Evolutionary conservation across 2,329 filamentous ascomycete genomes (phyloP).

Genomic region (Fusarium tricinctum): DNA sequence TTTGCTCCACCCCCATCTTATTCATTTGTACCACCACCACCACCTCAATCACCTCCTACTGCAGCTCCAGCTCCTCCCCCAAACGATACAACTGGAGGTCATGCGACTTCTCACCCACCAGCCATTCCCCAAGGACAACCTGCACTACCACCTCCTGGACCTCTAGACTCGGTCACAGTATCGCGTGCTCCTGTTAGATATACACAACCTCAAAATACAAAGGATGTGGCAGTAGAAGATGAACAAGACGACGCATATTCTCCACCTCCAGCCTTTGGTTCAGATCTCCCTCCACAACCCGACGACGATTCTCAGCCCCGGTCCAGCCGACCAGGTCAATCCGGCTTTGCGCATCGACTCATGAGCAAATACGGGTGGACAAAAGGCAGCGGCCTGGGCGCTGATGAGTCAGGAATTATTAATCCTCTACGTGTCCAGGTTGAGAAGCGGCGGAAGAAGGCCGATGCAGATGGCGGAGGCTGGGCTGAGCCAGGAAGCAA

Average conservation of each 20-base stretch:
- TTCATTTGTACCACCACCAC: constrained; percentile 70
- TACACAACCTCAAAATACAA: constrained; percentile 50
- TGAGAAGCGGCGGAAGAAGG: constrained; percentile 85
- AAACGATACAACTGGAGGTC: constrained; percentile 75
- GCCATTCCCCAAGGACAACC: constrained; percentile 65
- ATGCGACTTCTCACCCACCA: constrained; percentile 75
- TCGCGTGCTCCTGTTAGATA: constrained; percentile 85
- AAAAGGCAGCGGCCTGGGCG: constrained; percentile 88
- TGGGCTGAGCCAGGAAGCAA: constrained; percentile 77
- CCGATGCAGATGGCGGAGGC: constrained; percentile 83
- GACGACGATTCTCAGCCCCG: constrained; percentile 59
- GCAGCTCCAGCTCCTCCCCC: constrained; percentile 63
- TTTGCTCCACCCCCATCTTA: constrained; percentile 72
- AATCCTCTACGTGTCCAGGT: constrained; percentile 86
- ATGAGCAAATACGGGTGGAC: constrained; percentile 96
- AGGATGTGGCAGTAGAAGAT: constrained; percentile 57
- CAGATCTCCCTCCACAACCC: constrained; percentile 56
- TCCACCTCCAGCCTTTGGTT: constrained; percentile 63
- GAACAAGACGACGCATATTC: constrained; percentile 60
- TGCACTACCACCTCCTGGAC: constrained; percentile 55
- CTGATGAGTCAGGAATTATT: constrained; percentile 83
- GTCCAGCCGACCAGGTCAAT: constrained; percentile 80
- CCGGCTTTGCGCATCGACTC: constrained; percentile 86
- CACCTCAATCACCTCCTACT: constrained; percentile 62
- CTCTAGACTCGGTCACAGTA: constrained; percentile 71